Percentiles rank a stretch among this genome's conserved stretches.
Evolutionary conservation across 176 grass and related monocot species (phyloP).

Genomic region (Chloris gayana): DNA sequence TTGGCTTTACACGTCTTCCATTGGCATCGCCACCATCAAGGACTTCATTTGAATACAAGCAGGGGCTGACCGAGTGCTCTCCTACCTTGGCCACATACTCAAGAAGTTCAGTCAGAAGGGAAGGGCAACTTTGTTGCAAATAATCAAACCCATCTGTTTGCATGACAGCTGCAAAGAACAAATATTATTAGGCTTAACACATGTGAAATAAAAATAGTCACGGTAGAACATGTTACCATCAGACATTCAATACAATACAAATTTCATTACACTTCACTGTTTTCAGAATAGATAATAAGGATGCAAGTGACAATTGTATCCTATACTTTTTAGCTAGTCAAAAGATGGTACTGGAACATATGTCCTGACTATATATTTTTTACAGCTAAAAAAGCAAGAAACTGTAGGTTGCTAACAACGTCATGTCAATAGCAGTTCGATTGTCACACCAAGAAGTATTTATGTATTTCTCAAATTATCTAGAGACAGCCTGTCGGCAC

Average conservation of each 20-base stretch:
- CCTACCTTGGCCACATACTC: conserved; percentile 87
- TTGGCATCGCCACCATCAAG: conserved; percentile 89
- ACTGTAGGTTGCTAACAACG: not conserved
- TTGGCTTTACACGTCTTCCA: conserved; percentile 90
- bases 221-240: not conserved
- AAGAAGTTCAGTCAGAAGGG: conserved; percentile 91
- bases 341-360: not conserved
- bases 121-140: conserved; percentile 93
- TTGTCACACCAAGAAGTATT: not conserved
- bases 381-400: not conserved
- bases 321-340: not conserved
- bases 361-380: not conserved
- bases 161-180: conserved; percentile 84
- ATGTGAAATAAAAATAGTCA: not conserved
- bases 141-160: conserved; percentile 98
- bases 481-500: not conserved
- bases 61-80: conserved; percentile 60
- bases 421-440: not conserved
- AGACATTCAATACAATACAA: not conserved
- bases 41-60: conserved; percentile 67
- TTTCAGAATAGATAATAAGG: not conserved
- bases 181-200: not conserved
- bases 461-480: not conserved
- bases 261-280: not conserved
- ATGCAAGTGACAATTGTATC: not conserved